Evolutionary conservation across 2,329 filamentous ascomycete genomes (phyloP).

Genomic region (Hymenotorrendiella dingleyae): DNA sequence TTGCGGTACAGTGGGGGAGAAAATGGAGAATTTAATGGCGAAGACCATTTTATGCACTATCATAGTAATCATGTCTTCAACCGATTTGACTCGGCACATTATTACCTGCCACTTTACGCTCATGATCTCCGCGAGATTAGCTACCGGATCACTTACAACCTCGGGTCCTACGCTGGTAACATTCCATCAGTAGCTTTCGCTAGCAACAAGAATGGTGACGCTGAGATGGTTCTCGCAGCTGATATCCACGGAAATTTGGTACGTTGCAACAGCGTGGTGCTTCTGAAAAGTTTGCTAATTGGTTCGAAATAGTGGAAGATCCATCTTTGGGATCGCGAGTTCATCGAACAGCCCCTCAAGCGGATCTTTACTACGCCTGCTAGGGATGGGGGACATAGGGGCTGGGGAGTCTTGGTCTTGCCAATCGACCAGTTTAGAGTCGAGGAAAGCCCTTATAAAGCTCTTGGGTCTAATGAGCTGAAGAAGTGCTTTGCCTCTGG

Average conservation of each 20-base stretch:
- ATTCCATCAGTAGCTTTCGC: constrained; percentile 28
- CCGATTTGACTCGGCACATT: too few species aligned
- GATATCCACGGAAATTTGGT: constrained; percentile 24
- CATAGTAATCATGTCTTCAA: too few species aligned
- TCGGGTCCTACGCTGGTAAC: constrained; percentile 17
- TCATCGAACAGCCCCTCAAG: too few species aligned
- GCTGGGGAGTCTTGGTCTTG: constrained; percentile 1
- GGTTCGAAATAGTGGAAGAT: neutral
- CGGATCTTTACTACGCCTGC: too few species aligned
- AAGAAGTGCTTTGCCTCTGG: too few species aligned
- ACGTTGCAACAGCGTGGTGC: constrained; percentile 1
- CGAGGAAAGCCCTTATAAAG: neutral
- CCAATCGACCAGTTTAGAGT: neutral
- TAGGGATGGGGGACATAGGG: too few species aligned
- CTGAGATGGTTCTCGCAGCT: constrained; percentile 20
- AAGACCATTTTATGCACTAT: neutral
- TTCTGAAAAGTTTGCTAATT: neutral
- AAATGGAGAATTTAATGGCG: neutral
- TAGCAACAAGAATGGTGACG: constrained; percentile 16
- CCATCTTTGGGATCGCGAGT: neutral
- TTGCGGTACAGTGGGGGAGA: neutral
- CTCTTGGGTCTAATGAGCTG: neutral
- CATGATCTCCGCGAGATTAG: neutral
- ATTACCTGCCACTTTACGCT: neutral
- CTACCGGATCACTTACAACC: constrained; percentile 10